phyloP scores from a whole-genome alignment of 257 asterid genomes.

The Salvia miltiorrhiza region DNA sequence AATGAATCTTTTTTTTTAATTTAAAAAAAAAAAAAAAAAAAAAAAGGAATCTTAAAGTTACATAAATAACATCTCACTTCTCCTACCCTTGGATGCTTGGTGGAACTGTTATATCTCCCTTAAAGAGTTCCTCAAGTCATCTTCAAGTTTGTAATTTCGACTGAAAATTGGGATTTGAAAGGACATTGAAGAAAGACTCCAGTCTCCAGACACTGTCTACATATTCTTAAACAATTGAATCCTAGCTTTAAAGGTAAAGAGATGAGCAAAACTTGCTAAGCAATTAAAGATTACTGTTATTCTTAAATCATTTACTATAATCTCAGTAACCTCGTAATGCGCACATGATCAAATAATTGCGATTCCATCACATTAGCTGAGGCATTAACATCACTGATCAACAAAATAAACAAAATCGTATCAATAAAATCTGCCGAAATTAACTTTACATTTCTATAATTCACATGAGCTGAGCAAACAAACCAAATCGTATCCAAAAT shows the following conservation, averaged over 20 bases:
- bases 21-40: no score
- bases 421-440: not conserved
- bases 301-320: not conserved
- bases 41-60: not conserved
- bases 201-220: not conserved
- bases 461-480: not conserved
- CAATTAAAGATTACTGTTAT: not conserved
- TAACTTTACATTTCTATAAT: not conserved
- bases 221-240: not conserved
- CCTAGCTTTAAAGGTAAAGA: no score
- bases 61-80: not conserved
- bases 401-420: not conserved
- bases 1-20: no score
- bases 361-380: slow-evolving; percentile 1
- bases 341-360: not conserved
- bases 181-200: not conserved
- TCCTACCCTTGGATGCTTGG: not conserved
- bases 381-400: slow-evolving; percentile 1
- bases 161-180: not conserved
- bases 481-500: not conserved
- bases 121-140: not conserved
- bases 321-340: not conserved
- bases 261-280: not conserved
- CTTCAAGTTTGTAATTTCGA: not conserved
- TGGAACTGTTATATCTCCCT: not conserved